Evolutionary conservation across 1,139 yeast species (phyloP).

Genomic region (Scheffersomyces illinoinensis): DNA sequence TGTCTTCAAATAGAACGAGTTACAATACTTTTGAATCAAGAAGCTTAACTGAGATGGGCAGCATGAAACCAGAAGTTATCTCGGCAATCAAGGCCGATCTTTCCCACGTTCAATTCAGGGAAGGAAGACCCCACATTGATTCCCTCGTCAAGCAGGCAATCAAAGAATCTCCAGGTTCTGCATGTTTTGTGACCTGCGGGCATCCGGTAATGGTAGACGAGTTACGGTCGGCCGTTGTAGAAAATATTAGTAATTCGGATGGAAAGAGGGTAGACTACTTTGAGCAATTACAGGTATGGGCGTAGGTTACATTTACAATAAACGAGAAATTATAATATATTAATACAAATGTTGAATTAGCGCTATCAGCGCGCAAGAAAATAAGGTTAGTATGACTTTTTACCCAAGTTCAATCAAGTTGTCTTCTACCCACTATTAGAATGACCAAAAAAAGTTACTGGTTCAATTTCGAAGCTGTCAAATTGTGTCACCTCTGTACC

Average conservation of each 20-base stretch:
- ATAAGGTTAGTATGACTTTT: no score
- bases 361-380: no score
- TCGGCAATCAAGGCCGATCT: conserved; percentile 4
- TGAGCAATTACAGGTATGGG: conserved; percentile 21
- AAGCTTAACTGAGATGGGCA: background rate
- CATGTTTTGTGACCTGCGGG: conserved; percentile 39
- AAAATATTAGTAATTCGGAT: conserved; percentile 10
- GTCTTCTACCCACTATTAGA: no score
- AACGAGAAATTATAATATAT: background rate
- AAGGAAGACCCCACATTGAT: conserved; percentile 33
- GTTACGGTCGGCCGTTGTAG: conserved; percentile 10
- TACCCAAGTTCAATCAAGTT: no score
- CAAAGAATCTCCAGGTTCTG: conserved; percentile 23
- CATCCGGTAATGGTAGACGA: conserved; percentile 34
- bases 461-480: no score
- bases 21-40: background rate
- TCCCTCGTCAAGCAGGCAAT: conserved; percentile 22
- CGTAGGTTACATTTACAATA: conserved; percentile 5
- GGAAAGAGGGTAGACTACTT: conserved; percentile 14
- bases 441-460: no score
- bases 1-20: background rate
- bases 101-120: conserved; percentile 23
- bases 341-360: no score
- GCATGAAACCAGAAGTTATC: background rate
- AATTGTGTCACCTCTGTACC: no score